phyloP scores from a whole-genome alignment of 2,329 filamentous ascomycete genomes.

The Clonostachys solani region DNA sequence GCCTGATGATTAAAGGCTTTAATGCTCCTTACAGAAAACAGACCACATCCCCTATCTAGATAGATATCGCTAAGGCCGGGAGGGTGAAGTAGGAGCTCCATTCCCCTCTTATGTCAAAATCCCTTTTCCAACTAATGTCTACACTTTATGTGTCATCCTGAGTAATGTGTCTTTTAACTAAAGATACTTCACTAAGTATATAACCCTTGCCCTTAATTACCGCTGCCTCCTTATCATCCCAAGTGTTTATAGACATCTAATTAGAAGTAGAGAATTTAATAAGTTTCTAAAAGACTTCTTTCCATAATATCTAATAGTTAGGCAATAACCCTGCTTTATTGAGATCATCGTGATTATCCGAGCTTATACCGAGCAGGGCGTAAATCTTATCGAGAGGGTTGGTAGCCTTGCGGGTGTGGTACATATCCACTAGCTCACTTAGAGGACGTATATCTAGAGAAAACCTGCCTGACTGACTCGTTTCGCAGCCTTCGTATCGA shows the following conservation, averaged over 20 bases:
- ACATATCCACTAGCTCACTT: conserved; percentile 1
- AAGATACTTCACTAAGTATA: background rate
- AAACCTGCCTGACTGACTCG: background rate
- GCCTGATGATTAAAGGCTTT: background rate
- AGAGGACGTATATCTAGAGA: background rate
- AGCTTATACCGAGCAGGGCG: background rate
- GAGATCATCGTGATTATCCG: background rate
- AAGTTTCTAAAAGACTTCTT: background rate
- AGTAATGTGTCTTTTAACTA: background rate
- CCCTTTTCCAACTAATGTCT: background rate
- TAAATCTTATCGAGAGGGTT: background rate
- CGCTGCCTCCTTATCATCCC: background rate
- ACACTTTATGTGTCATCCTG: background rate
- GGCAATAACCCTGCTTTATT: background rate
- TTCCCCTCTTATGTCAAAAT: background rate
- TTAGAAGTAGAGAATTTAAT: background rate
- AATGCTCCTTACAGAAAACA: background rate
- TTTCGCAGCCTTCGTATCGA: background rate
- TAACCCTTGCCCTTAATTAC: background rate
- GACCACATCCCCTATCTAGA: background rate
- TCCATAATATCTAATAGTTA: background rate
- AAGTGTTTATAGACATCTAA: background rate
- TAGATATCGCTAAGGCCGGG: background rate
- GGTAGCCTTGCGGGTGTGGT: background rate
- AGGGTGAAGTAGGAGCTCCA: background rate